Evolutionary conservation across 2,329 filamentous ascomycete genomes (phyloP).

Genomic region (Chaetomium globosum): DNA sequence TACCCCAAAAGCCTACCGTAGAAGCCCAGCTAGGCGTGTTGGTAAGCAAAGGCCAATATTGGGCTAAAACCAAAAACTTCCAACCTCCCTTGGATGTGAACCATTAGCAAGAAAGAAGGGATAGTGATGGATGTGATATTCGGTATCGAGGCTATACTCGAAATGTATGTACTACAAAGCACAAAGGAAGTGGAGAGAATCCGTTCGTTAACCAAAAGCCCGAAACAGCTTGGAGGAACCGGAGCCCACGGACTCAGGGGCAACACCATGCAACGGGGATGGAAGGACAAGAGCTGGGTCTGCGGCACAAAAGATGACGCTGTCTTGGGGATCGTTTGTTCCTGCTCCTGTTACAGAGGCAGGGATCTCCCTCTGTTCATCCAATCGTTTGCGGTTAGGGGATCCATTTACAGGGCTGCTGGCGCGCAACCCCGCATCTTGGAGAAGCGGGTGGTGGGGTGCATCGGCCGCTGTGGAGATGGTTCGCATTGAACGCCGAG

Average conservation of each 20-base stretch:
- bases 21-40: neutral
- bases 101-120: neutral
- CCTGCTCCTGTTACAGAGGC: neutral
- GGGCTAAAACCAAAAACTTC: neutral
- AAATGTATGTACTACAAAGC: neutral
- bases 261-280: neutral
- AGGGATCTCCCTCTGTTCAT: neutral
- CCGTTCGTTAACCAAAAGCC: neutral
- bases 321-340: constrained; percentile 3
- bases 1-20: neutral
- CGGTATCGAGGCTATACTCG: neutral
- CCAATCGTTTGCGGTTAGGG: constrained; percentile 30
- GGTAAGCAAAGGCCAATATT: neutral
- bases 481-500: neutral
- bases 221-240: neutral
- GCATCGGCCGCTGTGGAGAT: constrained; percentile 2
- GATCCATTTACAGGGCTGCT: constrained; percentile 28
- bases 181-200: neutral
- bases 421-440: constrained; percentile 26
- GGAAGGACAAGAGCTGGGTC: neutral
- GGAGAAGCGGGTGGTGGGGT: neutral
- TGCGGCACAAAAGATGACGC: constrained; percentile 2
- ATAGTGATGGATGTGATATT: neutral
- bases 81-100: neutral
- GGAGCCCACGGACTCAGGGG: neutral